These are phyloP conservation scores for Remersonia thermophila DNA, from an alignment of 2,329 filamentous ascomycete genomes.

Conservation along the genomic window DNA sequence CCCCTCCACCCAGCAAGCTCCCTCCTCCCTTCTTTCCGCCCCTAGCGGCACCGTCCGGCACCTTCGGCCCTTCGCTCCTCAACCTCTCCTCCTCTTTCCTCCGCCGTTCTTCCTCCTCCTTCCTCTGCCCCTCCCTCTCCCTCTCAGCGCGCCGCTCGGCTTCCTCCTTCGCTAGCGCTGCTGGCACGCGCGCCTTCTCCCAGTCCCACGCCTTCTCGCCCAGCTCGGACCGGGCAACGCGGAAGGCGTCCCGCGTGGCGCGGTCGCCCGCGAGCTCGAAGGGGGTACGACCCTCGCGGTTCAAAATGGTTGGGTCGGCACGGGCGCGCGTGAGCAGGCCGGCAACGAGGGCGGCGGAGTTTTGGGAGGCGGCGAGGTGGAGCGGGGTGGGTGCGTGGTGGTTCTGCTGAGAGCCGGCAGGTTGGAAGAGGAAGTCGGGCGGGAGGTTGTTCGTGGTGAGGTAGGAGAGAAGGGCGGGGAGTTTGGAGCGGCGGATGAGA, in stretches of 20 bases:
- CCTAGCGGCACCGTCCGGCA: conserved; percentile 18
- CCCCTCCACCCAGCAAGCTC: conserved; percentile 42
- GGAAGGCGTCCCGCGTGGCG: conserved; percentile 78
- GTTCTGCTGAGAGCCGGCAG: conserved; percentile 53
- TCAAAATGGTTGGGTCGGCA: conserved; percentile 60
- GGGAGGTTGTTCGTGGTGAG: conserved; percentile 62
- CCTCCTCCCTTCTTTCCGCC: conserved; percentile 35
- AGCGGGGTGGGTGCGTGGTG: conserved; percentile 73
- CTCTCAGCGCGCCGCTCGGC: conserved; percentile 55
- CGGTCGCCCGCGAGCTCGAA: conserved; percentile 84
- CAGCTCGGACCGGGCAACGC: conserved; percentile 70
- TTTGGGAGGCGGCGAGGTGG: conserved; percentile 74
- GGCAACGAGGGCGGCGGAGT: conserved; percentile 62
- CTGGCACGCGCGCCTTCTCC: conserved; percentile 61
- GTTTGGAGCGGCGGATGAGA: conserved; percentile 77
- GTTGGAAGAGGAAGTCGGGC: conserved; percentile 63
- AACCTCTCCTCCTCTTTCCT: conserved; percentile 64
- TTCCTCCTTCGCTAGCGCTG: conserved; percentile 57
- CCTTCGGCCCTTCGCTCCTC: conserved; percentile 50
- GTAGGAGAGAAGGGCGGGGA: conserved; percentile 77
- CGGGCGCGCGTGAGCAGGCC: conserved; percentile 64
- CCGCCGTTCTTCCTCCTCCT: conserved; percentile 57
- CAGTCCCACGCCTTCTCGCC: conserved; percentile 70
- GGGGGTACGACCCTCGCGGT: conserved; percentile 66
- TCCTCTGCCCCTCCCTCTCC: conserved; percentile 57